Evolutionary conservation across 192 early-diverging fungal species (phyloP).

Genomic region (Coemansia sp.): DNA sequence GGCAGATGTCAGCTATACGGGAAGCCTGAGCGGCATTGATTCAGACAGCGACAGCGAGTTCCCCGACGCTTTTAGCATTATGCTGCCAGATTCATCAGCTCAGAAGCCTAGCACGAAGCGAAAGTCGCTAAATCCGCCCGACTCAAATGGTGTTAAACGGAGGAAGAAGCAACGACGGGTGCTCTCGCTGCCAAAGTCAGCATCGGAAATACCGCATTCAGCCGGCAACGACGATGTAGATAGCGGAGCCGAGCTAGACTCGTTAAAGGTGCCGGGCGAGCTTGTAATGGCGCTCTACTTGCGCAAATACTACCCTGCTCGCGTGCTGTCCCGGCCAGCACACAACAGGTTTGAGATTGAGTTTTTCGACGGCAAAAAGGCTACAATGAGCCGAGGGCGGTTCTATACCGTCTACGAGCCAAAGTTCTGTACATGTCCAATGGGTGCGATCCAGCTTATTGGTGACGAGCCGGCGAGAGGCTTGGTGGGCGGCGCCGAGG

Average conservation of each 20-base stretch:
- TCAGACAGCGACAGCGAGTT: slow-evolving; percentile 43
- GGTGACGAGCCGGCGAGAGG: slow-evolving; percentile 27
- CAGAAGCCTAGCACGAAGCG: not conserved
- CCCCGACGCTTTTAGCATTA: slow-evolving; percentile 34
- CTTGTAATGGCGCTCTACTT: slow-evolving; percentile 28
- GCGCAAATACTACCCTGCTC: slow-evolving; percentile 46
- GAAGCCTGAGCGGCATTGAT: slow-evolving; percentile 1
- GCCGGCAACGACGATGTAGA: slow-evolving; percentile 13
- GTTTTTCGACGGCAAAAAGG: slow-evolving; percentile 37
- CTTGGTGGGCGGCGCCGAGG: not conserved
- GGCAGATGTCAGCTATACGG: not conserved
- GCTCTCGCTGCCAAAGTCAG: slow-evolving; percentile 18
- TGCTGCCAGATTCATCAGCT: slow-evolving; percentile 6
- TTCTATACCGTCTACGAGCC: slow-evolving; percentile 41
- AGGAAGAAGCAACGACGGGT: not conserved
- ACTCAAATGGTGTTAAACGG: not conserved
- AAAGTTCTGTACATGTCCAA: slow-evolving; percentile 33
- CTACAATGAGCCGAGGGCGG: slow-evolving; percentile 6
- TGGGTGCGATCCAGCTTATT: slow-evolving; percentile 29
- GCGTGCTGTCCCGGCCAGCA: slow-evolving; percentile 9
- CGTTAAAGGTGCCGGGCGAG: slow-evolving; percentile 41
- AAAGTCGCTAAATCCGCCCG: not conserved
- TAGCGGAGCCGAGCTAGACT: not conserved
- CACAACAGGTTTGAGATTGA: slow-evolving; percentile 16
- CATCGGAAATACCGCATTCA: slow-evolving; percentile 15